Percentiles rank a stretch among this genome's conserved stretches.
These are phyloP conservation scores for Hortiboletus flavorubellus DNA, from an alignment of 768 basidiomycete genomes.

Conservation along the genomic window DNA sequence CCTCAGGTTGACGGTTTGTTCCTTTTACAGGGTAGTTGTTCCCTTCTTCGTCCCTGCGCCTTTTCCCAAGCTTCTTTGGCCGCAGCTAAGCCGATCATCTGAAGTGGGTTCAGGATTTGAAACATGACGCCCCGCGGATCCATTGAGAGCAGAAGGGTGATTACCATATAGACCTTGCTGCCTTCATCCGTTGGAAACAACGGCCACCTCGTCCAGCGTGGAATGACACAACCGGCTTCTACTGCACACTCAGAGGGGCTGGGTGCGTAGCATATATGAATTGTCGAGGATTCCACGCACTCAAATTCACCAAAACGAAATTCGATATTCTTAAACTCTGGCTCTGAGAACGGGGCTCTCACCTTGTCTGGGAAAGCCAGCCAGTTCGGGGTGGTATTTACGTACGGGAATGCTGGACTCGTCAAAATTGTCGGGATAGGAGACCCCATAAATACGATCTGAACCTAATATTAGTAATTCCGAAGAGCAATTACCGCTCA, in stretches of 20 bases:
- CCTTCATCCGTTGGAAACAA: conserved; percentile 8
- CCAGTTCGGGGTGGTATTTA: conserved; percentile 19
- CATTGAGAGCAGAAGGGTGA: conserved; percentile 10
- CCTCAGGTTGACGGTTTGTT: conserved; percentile 5
- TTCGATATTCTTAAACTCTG: conserved; percentile 19
- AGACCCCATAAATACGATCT: conserved; percentile 24
- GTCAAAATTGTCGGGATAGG: conserved; percentile 20
- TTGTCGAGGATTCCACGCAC: neutral
- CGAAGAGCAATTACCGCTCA: conserved; percentile 27
- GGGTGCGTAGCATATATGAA: conserved; percentile 1
- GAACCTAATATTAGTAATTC: conserved; percentile 25
- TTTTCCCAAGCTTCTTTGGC: conserved; percentile 19
- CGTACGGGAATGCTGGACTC: conserved; percentile 21
- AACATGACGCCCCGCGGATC: conserved; percentile 28
- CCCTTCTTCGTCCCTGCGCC: conserved; percentile 15
- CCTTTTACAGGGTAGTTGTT: conserved; percentile 7
- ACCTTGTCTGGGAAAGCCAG: conserved; percentile 23
- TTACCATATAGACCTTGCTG: conserved; percentile 17
- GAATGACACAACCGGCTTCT: conserved; percentile 4
- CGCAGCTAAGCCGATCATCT: conserved; percentile 24
- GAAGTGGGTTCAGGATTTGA: conserved; percentile 9
- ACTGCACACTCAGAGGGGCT: neutral
- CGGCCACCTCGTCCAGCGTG: conserved; percentile 12
- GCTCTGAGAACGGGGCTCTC: conserved; percentile 13
- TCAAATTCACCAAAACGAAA: conserved; percentile 6